Evolutionary conservation across 352 stramenopile genomes (phyloP).

Genomic region (Pythium scleroteichum): DNA sequence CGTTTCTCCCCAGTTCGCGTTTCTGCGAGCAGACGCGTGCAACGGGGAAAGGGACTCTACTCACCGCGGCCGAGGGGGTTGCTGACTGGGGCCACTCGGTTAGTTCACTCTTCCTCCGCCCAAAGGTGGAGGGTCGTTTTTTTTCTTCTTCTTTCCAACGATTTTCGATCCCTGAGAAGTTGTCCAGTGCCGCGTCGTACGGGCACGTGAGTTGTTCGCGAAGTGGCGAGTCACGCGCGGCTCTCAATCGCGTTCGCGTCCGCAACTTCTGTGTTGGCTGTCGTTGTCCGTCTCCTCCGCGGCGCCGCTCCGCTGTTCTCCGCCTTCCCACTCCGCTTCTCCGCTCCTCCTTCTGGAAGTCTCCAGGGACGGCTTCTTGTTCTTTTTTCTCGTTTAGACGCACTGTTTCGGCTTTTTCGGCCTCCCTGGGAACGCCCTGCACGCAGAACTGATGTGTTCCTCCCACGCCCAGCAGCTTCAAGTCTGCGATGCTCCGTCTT

Average conservation of each 20-base stretch:
- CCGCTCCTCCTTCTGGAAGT: constrained; percentile 3
- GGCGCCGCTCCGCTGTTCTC: not conserved
- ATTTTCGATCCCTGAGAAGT: constrained; percentile 6
- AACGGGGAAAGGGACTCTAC: not conserved
- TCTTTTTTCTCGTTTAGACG: constrained; percentile 38
- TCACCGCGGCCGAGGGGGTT: too few species aligned
- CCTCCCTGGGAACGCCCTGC: too few species aligned
- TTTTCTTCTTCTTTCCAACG: constrained; percentile 15
- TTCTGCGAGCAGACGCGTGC: constrained; percentile 9
- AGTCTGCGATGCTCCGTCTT: constrained; percentile 15
- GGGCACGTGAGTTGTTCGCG: not conserved
- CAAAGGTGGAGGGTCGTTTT: constrained; percentile 2
- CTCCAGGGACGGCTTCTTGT: too few species aligned
- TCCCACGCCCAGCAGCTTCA: constrained; percentile 15
- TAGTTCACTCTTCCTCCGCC: too few species aligned
- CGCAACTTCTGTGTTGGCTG: constrained; percentile 7
- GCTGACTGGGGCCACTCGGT: too few species aligned
- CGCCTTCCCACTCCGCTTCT: constrained; percentile 14
- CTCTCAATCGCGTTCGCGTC: too few species aligned
- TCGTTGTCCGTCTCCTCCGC: not conserved
- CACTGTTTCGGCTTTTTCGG: too few species aligned
- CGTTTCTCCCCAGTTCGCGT: constrained; percentile 6
- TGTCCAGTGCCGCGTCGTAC: not conserved
- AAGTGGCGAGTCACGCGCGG: constrained; percentile 23
- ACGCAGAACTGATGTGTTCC: not conserved